Percentiles rank a stretch among this genome's conserved stretches.
Conservation (phyloP, 768 basidiomycete genomes). For the Leccinum imitatum region DNA sequence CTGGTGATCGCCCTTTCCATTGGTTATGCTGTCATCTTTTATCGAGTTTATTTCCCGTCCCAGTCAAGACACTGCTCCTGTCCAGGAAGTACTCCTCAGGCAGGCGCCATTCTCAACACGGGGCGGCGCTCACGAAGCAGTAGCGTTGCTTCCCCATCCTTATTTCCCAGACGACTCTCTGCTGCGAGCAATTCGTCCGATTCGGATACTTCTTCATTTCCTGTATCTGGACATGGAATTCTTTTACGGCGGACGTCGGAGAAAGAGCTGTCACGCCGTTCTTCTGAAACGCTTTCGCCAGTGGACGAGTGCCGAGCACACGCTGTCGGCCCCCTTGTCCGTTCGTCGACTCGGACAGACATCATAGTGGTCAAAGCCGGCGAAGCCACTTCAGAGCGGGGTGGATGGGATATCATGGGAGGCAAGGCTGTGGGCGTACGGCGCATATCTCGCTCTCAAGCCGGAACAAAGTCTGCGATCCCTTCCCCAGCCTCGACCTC, state of each 20-base stretch:
- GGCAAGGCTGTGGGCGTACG: conserved; percentile 68
- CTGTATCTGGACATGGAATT: conserved; percentile 77
- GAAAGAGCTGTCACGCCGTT: conserved; percentile 55
- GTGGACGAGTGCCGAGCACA: conserved; percentile 31
- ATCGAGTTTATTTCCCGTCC: conserved; percentile 59
- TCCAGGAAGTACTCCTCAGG: conserved; percentile 46
- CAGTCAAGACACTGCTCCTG: conserved; percentile 69
- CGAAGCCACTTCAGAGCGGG: conserved; percentile 68
- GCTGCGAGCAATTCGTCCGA: conserved; percentile 38
- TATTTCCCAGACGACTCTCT: conserved; percentile 51
- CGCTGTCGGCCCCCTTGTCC: conserved; percentile 37
- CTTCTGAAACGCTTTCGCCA: conserved; percentile 45
- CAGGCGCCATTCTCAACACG: conserved; percentile 43
- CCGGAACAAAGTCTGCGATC: conserved; percentile 26
- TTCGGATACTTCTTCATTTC: conserved; percentile 57
- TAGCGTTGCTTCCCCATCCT: conserved; percentile 49
- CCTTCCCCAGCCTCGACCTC: conserved; percentile 17
- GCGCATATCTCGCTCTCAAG: conserved; percentile 52
- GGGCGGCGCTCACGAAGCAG: conserved; percentile 63
- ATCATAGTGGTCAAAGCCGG: conserved; percentile 53
- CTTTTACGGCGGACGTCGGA: conserved; percentile 74
- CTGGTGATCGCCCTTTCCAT: conserved; percentile 66
- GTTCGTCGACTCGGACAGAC: conserved; percentile 41
- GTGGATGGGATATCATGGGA: conserved; percentile 68
- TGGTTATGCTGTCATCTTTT: conserved; percentile 61